A percentile compares a stretch with the other conserved stretches of the same genome.
phyloP scores from a whole-genome alignment of 2,329 filamentous ascomycete genomes.

The Claviceps sp. region DNA sequence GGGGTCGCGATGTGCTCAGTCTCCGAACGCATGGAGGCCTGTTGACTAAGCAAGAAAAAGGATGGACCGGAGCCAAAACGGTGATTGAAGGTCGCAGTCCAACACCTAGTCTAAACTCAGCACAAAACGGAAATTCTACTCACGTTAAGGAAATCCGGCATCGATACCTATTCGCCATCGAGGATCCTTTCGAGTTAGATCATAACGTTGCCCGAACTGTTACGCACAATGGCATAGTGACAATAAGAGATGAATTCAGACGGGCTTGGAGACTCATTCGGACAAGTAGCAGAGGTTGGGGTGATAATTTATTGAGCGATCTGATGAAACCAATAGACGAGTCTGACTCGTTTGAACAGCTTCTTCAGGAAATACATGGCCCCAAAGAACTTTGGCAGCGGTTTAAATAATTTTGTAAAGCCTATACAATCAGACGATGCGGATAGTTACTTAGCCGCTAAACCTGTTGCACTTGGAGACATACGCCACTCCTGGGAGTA shows the following conservation, averaged over 20 bases:
- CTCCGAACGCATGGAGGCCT: conserved; percentile 60
- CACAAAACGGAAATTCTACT: conserved; percentile 16
- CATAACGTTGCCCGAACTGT: conserved; percentile 86
- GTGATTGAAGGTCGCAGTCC: conserved; percentile 38
- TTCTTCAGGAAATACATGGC: conserved; percentile 24
- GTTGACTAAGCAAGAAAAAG: conserved; percentile 61
- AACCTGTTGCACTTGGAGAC: background rate
- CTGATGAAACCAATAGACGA: conserved; percentile 20
- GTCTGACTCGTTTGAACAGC: conserved; percentile 12
- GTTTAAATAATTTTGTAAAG: background rate
- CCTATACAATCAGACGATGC: background rate
- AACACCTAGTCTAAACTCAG: conserved; percentile 2
- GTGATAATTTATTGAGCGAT: conserved; percentile 42
- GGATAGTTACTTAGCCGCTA: background rate
- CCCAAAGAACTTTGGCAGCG: conserved; percentile 2
- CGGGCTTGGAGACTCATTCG: conserved; percentile 63
- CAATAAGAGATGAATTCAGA: conserved; percentile 74
- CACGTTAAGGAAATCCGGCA: conserved; percentile 58
- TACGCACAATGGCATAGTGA: conserved; percentile 66
- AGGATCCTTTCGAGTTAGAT: conserved; percentile 79
- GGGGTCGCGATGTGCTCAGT: conserved; percentile 68
- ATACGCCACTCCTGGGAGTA: background rate
- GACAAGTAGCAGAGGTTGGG: conserved; percentile 26
- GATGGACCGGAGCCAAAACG: conserved; percentile 75
- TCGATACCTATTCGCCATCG: conserved; percentile 77